phyloP scores from a whole-genome alignment of 1,284 basidiomycete genomes.

The Malassezia brasiliensis region DNA sequence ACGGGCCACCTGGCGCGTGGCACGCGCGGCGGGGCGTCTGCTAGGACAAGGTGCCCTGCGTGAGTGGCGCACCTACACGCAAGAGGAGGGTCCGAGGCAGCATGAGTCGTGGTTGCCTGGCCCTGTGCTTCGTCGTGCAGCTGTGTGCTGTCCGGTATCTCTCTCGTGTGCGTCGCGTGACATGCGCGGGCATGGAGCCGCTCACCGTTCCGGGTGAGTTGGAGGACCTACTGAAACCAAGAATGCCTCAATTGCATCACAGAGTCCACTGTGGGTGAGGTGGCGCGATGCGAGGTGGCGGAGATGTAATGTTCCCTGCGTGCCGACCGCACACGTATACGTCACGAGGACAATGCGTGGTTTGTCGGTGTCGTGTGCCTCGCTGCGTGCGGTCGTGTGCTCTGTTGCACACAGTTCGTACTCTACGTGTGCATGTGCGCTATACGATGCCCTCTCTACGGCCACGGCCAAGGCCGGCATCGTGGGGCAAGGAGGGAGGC shows the following conservation, averaged over 20 bases:
- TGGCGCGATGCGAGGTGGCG: not conserved
- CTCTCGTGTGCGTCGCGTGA: too few species aligned
- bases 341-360: not conserved
- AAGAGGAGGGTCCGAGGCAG: not conserved
- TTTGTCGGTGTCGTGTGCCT: too few species aligned
- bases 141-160: too few species aligned
- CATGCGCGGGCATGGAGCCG: not conserved
- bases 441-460: too few species aligned
- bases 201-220: not conserved
- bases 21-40: not conserved
- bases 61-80: not conserved
- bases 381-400: not conserved
- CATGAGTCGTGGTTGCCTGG: too few species aligned
- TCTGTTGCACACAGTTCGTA: not conserved
- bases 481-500: not conserved
- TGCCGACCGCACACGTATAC: not conserved
- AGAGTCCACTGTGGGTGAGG: not conserved
- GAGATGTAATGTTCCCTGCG: too few species aligned
- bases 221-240: not conserved
- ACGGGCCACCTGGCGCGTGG: not conserved
- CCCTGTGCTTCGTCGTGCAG: too few species aligned
- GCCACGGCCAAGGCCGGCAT: too few species aligned
- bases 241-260: not conserved
- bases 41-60: conserved; percentile 1
- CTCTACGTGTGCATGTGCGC: not conserved